Conservation (phyloP, 768 basidiomycete genomes). For the Amanita rubescens region DNA sequence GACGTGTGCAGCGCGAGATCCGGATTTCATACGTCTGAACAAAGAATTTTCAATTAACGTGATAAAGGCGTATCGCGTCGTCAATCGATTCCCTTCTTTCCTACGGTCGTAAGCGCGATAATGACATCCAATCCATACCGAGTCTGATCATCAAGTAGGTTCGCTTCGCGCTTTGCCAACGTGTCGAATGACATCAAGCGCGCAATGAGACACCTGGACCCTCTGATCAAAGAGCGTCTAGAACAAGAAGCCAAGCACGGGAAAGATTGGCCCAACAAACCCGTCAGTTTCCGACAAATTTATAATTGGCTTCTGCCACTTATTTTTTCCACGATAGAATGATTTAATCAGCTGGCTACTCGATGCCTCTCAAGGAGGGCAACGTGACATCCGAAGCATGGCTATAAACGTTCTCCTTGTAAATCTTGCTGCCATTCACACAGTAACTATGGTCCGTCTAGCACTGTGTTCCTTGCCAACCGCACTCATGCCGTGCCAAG, state of each 20-base stretch:
- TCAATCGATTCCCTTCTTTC: slow-evolving; percentile 19
- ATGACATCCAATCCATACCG: not conserved
- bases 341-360: slow-evolving; percentile 45
- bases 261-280: slow-evolving; percentile 22
- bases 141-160: slow-evolving; percentile 5
- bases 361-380: slow-evolving; percentile 27
- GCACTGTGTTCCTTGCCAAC: not conserved
- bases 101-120: slow-evolving; percentile 18
- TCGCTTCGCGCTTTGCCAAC: slow-evolving; percentile 12
- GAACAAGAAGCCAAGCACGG: slow-evolving; percentile 18
- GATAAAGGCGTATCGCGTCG: slow-evolving; percentile 14
- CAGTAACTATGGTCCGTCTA: slow-evolving; percentile 29
- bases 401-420: slow-evolving; percentile 28
- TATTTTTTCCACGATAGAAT: slow-evolving; percentile 21
- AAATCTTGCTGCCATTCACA: no score
- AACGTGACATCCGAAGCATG: slow-evolving; percentile 21
- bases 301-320: not conserved
- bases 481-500: slow-evolving; percentile 14
- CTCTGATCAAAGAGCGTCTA: slow-evolving; percentile 21
- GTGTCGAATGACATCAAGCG: no score
- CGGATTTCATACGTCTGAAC: slow-evolving; percentile 13
- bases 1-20: slow-evolving; percentile 12
- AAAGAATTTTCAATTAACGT: slow-evolving; percentile 13
- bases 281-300: slow-evolving; percentile 14
- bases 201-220: slow-evolving; percentile 19